Evolutionary conservation across 2,329 filamentous ascomycete species (phyloP).

Genomic region (Neofusicoccum kwambonambiense): DNA sequence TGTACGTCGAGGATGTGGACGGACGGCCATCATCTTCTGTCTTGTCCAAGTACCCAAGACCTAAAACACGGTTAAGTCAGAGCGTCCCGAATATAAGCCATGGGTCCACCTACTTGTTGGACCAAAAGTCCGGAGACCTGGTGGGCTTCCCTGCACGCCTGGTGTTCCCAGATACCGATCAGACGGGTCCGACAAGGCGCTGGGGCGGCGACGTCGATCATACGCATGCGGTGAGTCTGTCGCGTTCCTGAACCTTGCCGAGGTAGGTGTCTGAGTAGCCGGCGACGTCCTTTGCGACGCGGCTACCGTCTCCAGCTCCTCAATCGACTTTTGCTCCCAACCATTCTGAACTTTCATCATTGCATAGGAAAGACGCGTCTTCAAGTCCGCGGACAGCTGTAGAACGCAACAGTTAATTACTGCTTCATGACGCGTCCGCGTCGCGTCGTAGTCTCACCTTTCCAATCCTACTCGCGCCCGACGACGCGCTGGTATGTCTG

Average conservation of each 20-base stretch:
- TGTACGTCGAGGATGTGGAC: conserved; percentile 31
- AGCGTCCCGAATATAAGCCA: neutral
- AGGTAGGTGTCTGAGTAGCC: conserved; percentile 12
- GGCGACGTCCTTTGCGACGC: conserved; percentile 20
- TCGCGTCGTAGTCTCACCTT: conserved; percentile 58
- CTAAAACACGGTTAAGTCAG: neutral
- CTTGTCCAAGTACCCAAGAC: conserved; percentile 19
- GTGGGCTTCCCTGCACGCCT: conserved; percentile 7
- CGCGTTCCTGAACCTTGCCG: conserved; percentile 22
- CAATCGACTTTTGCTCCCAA: conserved; percentile 76
- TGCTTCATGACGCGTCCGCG: conserved; percentile 13
- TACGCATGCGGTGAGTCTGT: conserved; percentile 31
- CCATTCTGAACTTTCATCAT: conserved; percentile 89
- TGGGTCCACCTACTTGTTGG: neutral
- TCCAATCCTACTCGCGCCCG: conserved; percentile 68
- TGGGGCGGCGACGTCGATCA: conserved; percentile 30
- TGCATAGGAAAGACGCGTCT: conserved; percentile 83
- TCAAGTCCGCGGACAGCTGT: conserved; percentile 75
- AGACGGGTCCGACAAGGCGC: conserved; percentile 38
- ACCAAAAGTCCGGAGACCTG: conserved; percentile 1
- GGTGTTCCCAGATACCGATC: conserved; percentile 34
- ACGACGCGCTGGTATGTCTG: conserved; percentile 69
- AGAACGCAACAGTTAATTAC: conserved; percentile 22
- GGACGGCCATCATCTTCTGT: conserved; percentile 29
- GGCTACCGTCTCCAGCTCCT: conserved; percentile 63